phyloP scores from a whole-genome alignment of 2,329 filamentous ascomycete species.

The Aspergillus sojae region DNA sequence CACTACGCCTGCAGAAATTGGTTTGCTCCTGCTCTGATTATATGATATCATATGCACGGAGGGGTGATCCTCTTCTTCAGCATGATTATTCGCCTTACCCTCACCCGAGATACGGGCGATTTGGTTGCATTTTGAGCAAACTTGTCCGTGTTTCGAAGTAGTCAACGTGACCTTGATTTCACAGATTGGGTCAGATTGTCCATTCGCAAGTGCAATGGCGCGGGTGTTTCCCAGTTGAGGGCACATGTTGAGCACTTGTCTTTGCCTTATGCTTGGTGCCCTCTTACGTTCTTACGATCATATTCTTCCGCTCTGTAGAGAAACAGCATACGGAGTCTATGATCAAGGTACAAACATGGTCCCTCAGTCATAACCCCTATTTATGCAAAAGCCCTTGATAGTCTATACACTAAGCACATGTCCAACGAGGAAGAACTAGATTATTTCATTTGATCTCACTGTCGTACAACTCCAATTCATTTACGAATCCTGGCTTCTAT shows the following conservation, averaged over 20 bases:
- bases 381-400: background rate
- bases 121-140: background rate
- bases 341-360: background rate
- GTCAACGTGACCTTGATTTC: background rate
- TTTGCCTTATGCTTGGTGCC: background rate
- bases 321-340: background rate
- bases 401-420: background rate
- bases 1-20: conserved; percentile 3
- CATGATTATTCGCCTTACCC: background rate
- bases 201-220: background rate
- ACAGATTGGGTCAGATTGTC: background rate
- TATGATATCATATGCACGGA: conserved; percentile 15
- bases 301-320: background rate
- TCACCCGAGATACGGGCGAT: background rate
- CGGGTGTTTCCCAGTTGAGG: background rate
- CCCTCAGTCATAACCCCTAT: background rate
- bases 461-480: too few relatives aligned
- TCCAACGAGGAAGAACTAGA: background rate
- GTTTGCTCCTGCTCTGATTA: background rate
- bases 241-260: background rate
- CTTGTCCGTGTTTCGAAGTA: background rate
- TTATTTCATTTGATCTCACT: background rate
- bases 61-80: background rate
- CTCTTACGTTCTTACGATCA: background rate
- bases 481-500: too few relatives aligned